Evolutionary conservation across 371 early-diverging fungal species (phyloP).

Genomic region (Encephalitozoon hellem): DNA sequence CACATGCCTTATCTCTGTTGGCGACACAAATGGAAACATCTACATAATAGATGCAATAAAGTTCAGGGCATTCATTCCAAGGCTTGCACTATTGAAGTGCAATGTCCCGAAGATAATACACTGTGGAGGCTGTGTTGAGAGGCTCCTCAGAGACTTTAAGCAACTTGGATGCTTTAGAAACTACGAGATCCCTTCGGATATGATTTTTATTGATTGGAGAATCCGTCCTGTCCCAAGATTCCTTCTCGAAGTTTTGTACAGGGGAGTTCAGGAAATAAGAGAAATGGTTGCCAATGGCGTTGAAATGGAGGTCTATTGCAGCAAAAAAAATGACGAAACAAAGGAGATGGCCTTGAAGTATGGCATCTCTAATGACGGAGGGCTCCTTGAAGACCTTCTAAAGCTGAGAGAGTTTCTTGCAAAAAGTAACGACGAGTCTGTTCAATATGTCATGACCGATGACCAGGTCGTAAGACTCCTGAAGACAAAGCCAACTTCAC

Average conservation of each 20-base stretch:
- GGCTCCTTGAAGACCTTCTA: neutral
- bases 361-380: neutral
- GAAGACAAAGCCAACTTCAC: conserved; percentile 31
- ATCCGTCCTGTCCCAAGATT: conserved; percentile 30
- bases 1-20: conserved; percentile 38
- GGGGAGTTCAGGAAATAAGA: neutral
- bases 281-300: neutral
- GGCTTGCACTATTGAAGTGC: conserved; percentile 24
- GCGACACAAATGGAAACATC: conserved; percentile 1
- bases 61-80: conserved; percentile 20
- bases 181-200: neutral
- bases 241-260: neutral
- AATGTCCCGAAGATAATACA: conserved; percentile 32
- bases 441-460: conserved; percentile 54
- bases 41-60: conserved; percentile 41
- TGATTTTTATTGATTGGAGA: conserved; percentile 40
- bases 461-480: conserved; percentile 39
- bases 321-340: neutral
- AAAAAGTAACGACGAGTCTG: conserved; percentile 51
- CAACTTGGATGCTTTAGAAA: conserved; percentile 33
- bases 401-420: conserved; percentile 52
- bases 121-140: conserved; percentile 5
- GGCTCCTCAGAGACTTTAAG: conserved; percentile 28
- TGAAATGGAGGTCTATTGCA: neutral
- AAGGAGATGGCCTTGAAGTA: neutral